phyloP scores from a whole-genome alignment of 768 basidiomycete genomes.

The Holtermanniella nyarrowii region DNA sequence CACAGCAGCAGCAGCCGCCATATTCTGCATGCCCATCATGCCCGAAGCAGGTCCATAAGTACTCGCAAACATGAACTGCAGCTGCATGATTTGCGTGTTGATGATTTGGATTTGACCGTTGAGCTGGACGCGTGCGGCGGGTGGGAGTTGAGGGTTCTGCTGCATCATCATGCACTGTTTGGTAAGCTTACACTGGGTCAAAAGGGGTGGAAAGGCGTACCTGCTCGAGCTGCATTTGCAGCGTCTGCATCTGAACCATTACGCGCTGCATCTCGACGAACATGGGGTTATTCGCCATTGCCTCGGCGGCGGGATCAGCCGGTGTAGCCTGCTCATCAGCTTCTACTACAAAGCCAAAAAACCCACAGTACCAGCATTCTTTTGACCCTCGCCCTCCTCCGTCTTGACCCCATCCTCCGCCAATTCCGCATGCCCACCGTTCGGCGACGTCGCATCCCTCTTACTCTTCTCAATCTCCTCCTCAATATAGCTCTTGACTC shows the following conservation, averaged over 20 bases:
- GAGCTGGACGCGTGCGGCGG: constrained; percentile 13
- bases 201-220: constrained; percentile 11
- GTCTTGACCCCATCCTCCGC: constrained; percentile 54
- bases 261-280: constrained; percentile 5
- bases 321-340: constrained; percentile 15
- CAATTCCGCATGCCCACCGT: constrained; percentile 7
- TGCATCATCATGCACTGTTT: constrained; percentile 25
- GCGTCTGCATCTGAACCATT: constrained; percentile 25
- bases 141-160: constrained; percentile 15
- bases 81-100: constrained; percentile 21
- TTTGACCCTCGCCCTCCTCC: constrained; percentile 40
- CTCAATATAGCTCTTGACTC: constrained; percentile 75
- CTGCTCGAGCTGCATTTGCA: constrained; percentile 31
- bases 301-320: constrained; percentile 4
- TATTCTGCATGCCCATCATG: constrained; percentile 46
- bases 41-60: constrained; percentile 44
- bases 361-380: too few relatives aligned
- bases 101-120: constrained; percentile 18
- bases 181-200: neutral
- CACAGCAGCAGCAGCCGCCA: neutral
- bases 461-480: constrained; percentile 41
- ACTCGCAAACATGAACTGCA: constrained; percentile 21
- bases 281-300: constrained; percentile 1
- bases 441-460: constrained; percentile 18
- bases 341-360: too few relatives aligned